These are phyloP conservation scores for Vicia villosa DNA, from an alignment of 306 rosid species.

Conservation along the genomic window DNA sequence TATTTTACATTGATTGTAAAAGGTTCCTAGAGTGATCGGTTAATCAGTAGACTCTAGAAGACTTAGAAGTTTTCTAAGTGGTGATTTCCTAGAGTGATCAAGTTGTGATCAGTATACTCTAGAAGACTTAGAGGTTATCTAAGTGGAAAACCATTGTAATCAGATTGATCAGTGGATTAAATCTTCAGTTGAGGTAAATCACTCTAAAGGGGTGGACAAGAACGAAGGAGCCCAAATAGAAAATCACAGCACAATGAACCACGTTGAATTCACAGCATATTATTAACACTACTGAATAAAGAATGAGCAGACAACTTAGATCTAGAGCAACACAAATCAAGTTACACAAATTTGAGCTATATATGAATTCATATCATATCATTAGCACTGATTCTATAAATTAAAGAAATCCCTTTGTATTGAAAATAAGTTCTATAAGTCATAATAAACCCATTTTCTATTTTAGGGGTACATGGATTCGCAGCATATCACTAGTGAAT, in stretches of 20 bases:
- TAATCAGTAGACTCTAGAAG: too few species aligned
- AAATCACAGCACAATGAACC: conserved; percentile 88
- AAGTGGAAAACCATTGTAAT: too few species aligned
- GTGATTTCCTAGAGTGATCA: too few species aligned
- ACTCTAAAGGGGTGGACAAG: too few species aligned
- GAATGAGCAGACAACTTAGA: neutral
- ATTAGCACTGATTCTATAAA: conserved; percentile 20
- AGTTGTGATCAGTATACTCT: too few species aligned
- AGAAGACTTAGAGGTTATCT: too few species aligned
- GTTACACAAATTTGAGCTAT: conserved; percentile 5
- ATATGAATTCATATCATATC: conserved; percentile 16
- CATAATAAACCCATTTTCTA: conserved; percentile 15
- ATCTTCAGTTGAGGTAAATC: too few species aligned
- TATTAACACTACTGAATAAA: conserved; percentile 8
- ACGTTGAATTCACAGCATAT: conserved; percentile 46
- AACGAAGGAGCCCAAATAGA: conserved; percentile 34
- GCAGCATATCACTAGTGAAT: conserved; percentile 32
- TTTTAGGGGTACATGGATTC: too few species aligned
- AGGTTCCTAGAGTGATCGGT: too few species aligned
- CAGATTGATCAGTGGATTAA: too few species aligned
- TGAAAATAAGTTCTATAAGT: conserved; percentile 13
- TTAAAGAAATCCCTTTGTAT: conserved; percentile 6
- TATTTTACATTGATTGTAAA: too few species aligned
- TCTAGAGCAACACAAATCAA: conserved; percentile 6
- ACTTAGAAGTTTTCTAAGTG: too few species aligned